Percentiles rank a stretch among this genome's conserved stretches.
Conservation (phyloP, 257 asterid species). For the Solanum ossicruentum region DNA sequence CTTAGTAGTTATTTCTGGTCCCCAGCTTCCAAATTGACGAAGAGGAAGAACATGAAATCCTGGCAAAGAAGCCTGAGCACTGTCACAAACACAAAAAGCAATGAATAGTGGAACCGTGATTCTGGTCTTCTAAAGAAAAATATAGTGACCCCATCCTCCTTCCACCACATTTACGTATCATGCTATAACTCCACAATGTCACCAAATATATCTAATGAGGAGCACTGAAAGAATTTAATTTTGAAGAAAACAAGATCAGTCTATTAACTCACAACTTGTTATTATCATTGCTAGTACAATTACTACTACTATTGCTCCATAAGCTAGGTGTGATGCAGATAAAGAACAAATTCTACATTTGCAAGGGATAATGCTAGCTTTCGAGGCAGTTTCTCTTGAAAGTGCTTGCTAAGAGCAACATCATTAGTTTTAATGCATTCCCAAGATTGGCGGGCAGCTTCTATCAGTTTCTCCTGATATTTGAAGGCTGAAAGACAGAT, state of each 20-base stretch:
- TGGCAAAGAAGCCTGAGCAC: conserved; percentile 72
- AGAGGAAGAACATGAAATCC: conserved; percentile 87
- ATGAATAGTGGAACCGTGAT: background rate
- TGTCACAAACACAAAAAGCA: conserved; percentile 15
- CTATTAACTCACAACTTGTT: background rate
- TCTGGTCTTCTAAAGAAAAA: background rate
- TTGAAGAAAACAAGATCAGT: background rate
- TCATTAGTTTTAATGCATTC: background rate
- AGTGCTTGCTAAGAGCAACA: background rate
- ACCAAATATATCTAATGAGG: background rate
- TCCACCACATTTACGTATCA: background rate
- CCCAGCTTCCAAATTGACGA: conserved; percentile 91
- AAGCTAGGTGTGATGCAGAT: background rate
- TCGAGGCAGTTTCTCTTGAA: background rate
- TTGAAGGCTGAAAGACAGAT: background rate
- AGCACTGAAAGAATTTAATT: background rate
- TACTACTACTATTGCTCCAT: background rate
- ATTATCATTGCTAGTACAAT: background rate
- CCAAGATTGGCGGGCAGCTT: background rate
- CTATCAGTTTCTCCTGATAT: background rate
- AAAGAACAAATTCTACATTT: background rate
- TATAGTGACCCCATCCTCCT: background rate
- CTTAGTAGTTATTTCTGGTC: conserved; percentile 60
- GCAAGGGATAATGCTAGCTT: background rate
- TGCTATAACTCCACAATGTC: background rate